phyloP scores from a whole-genome alignment of 192 early-diverging fungal genomes.

The Coemansia sp. region DNA sequence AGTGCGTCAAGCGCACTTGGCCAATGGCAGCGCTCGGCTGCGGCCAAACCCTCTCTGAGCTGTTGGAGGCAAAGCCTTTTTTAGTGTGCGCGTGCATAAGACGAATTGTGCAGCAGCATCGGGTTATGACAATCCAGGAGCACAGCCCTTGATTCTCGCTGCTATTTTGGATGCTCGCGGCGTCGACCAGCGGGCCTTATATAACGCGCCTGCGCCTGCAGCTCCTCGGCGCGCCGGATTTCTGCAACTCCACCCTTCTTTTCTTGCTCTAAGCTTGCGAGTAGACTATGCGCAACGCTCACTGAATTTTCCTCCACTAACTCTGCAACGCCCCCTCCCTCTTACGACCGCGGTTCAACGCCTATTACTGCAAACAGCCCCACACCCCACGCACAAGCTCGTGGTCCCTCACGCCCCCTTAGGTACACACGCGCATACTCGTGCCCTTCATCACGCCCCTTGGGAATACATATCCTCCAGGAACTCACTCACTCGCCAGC shows the following conservation, averaged over 20 bases:
- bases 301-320: slow-evolving; percentile 6
- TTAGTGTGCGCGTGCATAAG: slow-evolving; percentile 26
- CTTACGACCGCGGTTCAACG: neutral
- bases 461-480: no score
- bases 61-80: slow-evolving; percentile 11
- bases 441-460: neutral
- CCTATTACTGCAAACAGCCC: slow-evolving; percentile 3
- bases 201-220: slow-evolving; percentile 3
- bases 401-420: no score
- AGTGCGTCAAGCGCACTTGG: neutral
- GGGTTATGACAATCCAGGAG: slow-evolving; percentile 43
- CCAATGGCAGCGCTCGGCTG: slow-evolving; percentile 6
- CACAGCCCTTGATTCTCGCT: slow-evolving; percentile 8
- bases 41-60: slow-evolving; percentile 13
- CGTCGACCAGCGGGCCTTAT: neutral
- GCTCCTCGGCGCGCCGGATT: neutral
- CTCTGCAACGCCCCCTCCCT: slow-evolving; percentile 3
- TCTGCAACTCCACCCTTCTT: neutral
- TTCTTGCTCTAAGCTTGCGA: slow-evolving; percentile 1
- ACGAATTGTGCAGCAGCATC: slow-evolving; percentile 22
- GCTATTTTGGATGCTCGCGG: neutral
- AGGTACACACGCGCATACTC: neutral
- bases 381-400: neutral
- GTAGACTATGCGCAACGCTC: slow-evolving; percentile 16
- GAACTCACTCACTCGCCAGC: no score